Evolutionary conservation across 805 yeast genomes (phyloP).

Genomic region (Blastobotrys americana): DNA sequence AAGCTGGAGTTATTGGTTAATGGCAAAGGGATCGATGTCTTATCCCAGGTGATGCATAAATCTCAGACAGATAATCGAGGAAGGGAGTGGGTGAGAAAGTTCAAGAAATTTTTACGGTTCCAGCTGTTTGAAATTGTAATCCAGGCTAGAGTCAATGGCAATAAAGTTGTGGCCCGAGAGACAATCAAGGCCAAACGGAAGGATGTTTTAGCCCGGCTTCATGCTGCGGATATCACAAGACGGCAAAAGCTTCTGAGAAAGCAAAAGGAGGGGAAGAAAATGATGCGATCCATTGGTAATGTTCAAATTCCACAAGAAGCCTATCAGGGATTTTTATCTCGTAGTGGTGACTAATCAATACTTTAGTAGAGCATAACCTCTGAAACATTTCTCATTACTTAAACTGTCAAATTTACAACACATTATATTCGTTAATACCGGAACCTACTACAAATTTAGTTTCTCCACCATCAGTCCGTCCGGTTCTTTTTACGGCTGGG

Average conservation of each 20-base stretch:
- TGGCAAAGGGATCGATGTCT: slow-evolving; percentile 83
- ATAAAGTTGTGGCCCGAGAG: slow-evolving; percentile 78
- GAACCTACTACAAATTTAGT: no score
- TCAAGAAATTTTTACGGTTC: slow-evolving; percentile 68
- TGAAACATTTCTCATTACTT: no score
- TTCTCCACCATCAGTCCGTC: background rate
- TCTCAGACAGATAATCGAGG: slow-evolving; percentile 70
- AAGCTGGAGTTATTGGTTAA: slow-evolving; percentile 85
- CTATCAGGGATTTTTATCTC: slow-evolving; percentile 68
- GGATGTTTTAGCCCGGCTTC: slow-evolving; percentile 89
- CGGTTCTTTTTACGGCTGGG: background rate
- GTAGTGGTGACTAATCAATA: slow-evolving; percentile 10
- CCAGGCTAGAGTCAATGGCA: slow-evolving; percentile 72
- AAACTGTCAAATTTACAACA: no score
- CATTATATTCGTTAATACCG: no score
- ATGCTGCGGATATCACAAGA: slow-evolving; percentile 88
- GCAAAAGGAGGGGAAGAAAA: slow-evolving; percentile 91
- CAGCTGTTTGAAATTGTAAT: slow-evolving; percentile 90
- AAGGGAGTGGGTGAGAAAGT: slow-evolving; percentile 71
- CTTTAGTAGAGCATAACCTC: no score
- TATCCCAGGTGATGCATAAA: slow-evolving; percentile 82
- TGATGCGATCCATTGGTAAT: slow-evolving; percentile 70
- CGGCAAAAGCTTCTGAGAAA: slow-evolving; percentile 78
- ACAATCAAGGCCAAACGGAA: slow-evolving; percentile 89
- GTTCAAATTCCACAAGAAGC: slow-evolving; percentile 78